phyloP scores from a whole-genome alignment of 2,329 filamentous ascomycete species.

The Neospermospora avenae region DNA sequence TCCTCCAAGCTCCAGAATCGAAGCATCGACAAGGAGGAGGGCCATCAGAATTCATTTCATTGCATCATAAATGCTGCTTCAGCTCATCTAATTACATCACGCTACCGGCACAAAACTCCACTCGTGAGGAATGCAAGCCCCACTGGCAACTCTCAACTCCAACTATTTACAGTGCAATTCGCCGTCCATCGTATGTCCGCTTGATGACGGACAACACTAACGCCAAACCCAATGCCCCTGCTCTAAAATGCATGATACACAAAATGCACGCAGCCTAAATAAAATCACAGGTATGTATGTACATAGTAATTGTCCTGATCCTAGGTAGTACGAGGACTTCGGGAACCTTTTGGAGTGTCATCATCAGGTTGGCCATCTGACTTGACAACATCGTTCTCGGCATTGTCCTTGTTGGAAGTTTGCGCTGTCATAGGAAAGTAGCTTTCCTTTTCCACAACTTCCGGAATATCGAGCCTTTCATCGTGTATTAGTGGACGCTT shows the following conservation, averaged over 20 bases:
- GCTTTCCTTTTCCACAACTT: not conserved
- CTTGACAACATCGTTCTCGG: not conserved
- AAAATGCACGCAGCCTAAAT: not conserved
- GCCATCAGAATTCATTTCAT: not conserved
- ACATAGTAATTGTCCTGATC: not conserved
- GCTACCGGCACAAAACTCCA: not conserved
- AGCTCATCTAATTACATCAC: not conserved
- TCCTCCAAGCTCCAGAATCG: not conserved
- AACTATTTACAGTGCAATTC: not conserved
- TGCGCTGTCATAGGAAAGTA: not conserved
- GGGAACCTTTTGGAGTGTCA: not conserved
- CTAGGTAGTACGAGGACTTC: not conserved
- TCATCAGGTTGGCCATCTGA: not conserved
- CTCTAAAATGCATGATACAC: not conserved
- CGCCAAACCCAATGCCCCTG: not conserved
- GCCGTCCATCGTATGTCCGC: not conserved
- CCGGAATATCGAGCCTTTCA: slow-evolving; percentile 11
- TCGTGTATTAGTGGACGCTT: slow-evolving; percentile 16
- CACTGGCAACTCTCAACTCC: not conserved
- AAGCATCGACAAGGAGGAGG: not conserved
- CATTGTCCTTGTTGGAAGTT: no score
- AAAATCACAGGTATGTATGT: not conserved
- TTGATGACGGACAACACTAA: not conserved
- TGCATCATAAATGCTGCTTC: not conserved
- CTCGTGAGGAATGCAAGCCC: not conserved